These are phyloP conservation scores for Colletotrichum melonis DNA, from an alignment of 2,329 filamentous ascomycete species.

Conservation along the genomic window DNA sequence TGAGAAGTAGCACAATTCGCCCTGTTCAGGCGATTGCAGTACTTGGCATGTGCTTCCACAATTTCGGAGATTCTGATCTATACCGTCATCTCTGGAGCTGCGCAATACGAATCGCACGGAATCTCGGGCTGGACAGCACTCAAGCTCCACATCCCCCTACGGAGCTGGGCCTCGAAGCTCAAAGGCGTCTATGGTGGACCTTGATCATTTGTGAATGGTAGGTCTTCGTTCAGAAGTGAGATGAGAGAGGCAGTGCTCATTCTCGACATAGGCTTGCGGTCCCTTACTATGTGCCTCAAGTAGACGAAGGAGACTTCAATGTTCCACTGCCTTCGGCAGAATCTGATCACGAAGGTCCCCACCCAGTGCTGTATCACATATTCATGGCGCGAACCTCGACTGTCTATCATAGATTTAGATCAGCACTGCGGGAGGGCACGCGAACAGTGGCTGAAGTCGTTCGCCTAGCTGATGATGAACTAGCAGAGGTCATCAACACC, in stretches of 20 bases:
- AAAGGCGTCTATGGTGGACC: slow-evolving; percentile 30
- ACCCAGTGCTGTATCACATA: slow-evolving; percentile 28
- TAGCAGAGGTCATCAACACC: slow-evolving; percentile 34
- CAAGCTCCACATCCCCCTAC: background rate
- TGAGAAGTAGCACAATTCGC: slow-evolving; percentile 22
- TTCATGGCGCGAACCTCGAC: slow-evolving; percentile 31
- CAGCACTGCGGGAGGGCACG: background rate
- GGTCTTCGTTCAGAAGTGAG: background rate
- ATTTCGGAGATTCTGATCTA: slow-evolving; percentile 32
- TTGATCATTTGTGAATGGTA: slow-evolving; percentile 34
- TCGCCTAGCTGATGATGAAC: slow-evolving; percentile 23
- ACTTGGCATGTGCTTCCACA: slow-evolving; percentile 37
- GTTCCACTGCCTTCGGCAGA: slow-evolving; percentile 15
- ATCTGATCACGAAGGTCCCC: background rate
- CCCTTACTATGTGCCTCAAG: slow-evolving; percentile 20
- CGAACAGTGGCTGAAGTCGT: slow-evolving; percentile 9
- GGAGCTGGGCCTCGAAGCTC: slow-evolving; percentile 19
- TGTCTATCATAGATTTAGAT: slow-evolving; percentile 28
- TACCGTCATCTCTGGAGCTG: slow-evolving; percentile 32
- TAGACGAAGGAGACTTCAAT: slow-evolving; percentile 19
- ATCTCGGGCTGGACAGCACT: slow-evolving; percentile 22
- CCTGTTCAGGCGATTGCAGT: slow-evolving; percentile 37
- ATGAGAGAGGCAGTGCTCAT: background rate
- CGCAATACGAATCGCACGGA: slow-evolving; percentile 35
- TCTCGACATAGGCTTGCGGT: slow-evolving; percentile 12